These are phyloP conservation scores for Verbascum thapsus DNA, from an alignment of 257 asterid species.

Conservation along the genomic window DNA sequence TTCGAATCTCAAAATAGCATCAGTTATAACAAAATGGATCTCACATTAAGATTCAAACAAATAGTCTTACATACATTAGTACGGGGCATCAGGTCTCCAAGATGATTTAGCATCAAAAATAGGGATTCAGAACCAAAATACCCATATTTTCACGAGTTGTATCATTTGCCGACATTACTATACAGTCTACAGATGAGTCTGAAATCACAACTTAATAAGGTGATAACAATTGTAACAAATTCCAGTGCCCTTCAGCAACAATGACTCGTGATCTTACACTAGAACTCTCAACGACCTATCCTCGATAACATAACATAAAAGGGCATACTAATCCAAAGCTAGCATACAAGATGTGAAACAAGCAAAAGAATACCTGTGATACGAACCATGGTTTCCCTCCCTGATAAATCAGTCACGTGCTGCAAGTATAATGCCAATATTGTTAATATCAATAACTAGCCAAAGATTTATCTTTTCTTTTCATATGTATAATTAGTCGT, in stretches of 20 bases:
- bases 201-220: background rate
- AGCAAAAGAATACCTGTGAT: conserved; percentile 59
- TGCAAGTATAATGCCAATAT: conserved; percentile 33
- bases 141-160: background rate
- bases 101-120: conserved; percentile 23
- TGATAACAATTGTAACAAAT: background rate
- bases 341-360: background rate
- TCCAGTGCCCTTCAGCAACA: background rate
- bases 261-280: background rate
- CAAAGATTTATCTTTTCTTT: background rate
- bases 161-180: background rate
- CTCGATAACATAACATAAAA: background rate
- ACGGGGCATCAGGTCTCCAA: conserved; percentile 23
- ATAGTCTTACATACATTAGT: too few species aligned
- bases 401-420: conserved; percentile 92
- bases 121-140: background rate
- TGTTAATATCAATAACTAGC: background rate
- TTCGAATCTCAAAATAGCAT: too few species aligned
- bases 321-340: background rate
- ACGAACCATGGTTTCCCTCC: conserved; percentile 92
- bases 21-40: too few species aligned
- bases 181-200: too few species aligned
- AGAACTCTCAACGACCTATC: background rate
- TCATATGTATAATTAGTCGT: background rate
- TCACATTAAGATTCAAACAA: too few species aligned